Conservation (phyloP, 306 rosid genomes). For the Cicer pinnatifidum region DNA sequence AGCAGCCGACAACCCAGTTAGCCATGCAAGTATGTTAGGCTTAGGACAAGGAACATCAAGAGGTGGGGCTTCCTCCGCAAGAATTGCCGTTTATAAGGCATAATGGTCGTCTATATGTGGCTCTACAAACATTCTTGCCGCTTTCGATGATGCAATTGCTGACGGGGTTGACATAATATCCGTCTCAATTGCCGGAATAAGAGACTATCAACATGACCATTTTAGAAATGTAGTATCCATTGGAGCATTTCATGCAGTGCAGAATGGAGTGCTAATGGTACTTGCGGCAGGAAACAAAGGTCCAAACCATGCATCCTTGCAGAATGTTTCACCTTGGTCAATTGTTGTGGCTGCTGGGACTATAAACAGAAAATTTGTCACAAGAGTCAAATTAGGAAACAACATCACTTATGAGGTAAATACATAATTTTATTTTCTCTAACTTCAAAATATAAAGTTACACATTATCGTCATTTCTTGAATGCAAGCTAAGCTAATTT, state of each 20-base stretch:
- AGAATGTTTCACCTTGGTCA: conserved; percentile 56
- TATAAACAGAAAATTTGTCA: conserved; percentile 50
- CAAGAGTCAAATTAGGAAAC: conserved; percentile 52
- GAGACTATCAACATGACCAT: not conserved
- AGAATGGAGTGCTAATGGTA: conserved; percentile 49
- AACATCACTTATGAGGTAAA: conserved; percentile 48
- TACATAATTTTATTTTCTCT: no score
- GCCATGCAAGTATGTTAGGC: no score
- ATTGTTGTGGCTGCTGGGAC: conserved; percentile 57
- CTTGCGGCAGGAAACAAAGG: conserved; percentile 49
- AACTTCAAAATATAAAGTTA: no score
- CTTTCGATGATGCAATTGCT: conserved; percentile 62
- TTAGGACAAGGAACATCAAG: no score
- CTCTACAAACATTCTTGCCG: not conserved
- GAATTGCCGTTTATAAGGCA: no score
- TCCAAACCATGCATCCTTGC: conserved; percentile 33
- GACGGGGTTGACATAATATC: conserved; percentile 68
- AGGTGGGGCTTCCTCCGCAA: no score
- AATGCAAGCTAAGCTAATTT: no score
- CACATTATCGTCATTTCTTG: no score
- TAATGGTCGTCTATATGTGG: no score
- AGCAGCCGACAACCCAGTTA: no score
- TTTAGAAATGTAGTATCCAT: not conserved
- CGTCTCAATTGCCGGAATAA: conserved; percentile 34
- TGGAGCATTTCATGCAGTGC: conserved; percentile 53